Conservation (phyloP, 495 filamentous ascomycete genomes). For the Aspergillus sclerotiicarbonarius region DNA sequence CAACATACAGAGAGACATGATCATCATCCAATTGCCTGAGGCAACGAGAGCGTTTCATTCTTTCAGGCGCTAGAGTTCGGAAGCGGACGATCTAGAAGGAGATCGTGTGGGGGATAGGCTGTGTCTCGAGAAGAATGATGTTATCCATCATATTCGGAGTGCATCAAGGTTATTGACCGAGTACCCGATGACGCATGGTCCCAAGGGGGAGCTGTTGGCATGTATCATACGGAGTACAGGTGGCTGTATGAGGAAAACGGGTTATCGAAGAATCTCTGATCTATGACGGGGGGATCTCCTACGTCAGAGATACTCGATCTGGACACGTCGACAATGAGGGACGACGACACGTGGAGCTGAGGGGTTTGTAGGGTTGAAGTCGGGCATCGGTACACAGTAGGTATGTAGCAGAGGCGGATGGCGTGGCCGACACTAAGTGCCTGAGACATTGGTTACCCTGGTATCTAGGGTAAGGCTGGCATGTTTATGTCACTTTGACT, state of each 20-base stretch:
- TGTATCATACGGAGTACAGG: neutral
- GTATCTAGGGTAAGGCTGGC: neutral
- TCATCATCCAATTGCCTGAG: slow-evolving; percentile 8
- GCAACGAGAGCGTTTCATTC: neutral
- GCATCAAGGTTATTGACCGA: neutral
- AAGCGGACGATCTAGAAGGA: slow-evolving; percentile 9
- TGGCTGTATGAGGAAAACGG: neutral
- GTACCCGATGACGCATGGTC: neutral
- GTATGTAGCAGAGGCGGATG: neutral
- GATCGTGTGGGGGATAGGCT: slow-evolving; percentile 10
- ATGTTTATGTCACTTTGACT: neutral
- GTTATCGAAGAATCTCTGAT: neutral
- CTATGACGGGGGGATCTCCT: neutral
- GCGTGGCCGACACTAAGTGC: neutral
- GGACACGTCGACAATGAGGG: slow-evolving; percentile 16
- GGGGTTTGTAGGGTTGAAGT: slow-evolving; percentile 7
- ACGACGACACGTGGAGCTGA: slow-evolving; percentile 17
- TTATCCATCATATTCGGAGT: neutral
- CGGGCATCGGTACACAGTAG: neutral
- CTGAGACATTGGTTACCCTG: neutral
- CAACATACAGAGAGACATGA: neutral
- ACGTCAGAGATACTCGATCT: slow-evolving; percentile 2
- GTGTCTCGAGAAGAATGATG: neutral
- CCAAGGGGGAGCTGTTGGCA: neutral
- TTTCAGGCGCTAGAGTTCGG: neutral